Conservation (phyloP, 768 basidiomycete genomes). For the Trametes sanguinea region DNA sequence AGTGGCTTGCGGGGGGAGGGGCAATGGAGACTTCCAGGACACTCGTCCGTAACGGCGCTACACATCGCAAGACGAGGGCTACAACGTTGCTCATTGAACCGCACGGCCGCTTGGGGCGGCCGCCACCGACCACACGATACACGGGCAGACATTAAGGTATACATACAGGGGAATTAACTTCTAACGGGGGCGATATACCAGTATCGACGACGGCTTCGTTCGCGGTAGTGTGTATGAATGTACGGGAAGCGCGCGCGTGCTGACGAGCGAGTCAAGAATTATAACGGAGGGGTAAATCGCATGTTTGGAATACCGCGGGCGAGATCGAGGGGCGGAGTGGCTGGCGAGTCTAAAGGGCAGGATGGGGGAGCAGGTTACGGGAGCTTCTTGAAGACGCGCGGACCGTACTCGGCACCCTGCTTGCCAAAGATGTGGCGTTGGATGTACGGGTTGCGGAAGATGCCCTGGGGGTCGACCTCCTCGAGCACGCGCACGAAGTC, state of each 20-base stretch:
- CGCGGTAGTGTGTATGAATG: not conserved
- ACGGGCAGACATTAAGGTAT: constrained; percentile 4
- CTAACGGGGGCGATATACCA: constrained; percentile 6
- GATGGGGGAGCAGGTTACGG: constrained; percentile 15
- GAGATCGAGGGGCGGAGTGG: too few species aligned
- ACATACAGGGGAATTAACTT: not conserved
- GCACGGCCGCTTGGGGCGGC: too few species aligned
- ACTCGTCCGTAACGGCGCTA: not conserved
- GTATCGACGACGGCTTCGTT: constrained; percentile 2
- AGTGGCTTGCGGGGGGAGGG: not conserved
- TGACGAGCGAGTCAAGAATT: not conserved
- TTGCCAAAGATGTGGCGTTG: constrained; percentile 82
- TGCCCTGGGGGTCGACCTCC: constrained; percentile 69
- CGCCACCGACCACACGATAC: too few species aligned
- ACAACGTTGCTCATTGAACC: too few species aligned
- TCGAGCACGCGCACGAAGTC: constrained; percentile 71
- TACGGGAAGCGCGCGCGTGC: not conserved
- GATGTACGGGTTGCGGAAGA: constrained; percentile 89
- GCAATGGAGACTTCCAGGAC: not conserved
- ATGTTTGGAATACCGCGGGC: too few species aligned
- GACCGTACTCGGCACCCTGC: constrained; percentile 40
- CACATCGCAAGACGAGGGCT: too few species aligned
- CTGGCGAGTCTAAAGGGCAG: too few species aligned
- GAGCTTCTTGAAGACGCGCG: constrained; percentile 49
- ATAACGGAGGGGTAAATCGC: not conserved